Evolutionary conservation across 441 rosid genomes (phyloP).

Genomic region (Theobroma grandiflorum): DNA sequence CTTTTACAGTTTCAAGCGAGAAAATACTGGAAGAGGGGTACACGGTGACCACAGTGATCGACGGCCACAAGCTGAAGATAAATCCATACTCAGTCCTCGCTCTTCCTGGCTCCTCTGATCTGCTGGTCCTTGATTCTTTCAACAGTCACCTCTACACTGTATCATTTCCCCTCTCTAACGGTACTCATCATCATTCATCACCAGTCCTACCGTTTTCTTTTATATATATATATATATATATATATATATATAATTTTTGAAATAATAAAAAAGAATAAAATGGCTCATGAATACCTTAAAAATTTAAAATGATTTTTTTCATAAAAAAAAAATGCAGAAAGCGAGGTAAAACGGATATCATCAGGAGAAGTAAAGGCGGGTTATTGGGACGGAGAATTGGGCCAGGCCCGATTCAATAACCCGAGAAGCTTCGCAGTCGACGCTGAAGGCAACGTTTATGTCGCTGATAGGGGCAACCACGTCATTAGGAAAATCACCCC

Average conservation of each 20-base stretch:
- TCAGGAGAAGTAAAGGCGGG: constrained; percentile 55
- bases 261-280: too few relatives aligned
- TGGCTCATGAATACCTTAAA: background rate
- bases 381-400: constrained; percentile 54
- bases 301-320: background rate
- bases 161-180: background rate
- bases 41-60: background rate
- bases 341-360: background rate
- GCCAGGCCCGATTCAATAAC: constrained; percentile 50
- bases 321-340: background rate
- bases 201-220: too few relatives aligned
- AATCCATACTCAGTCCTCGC: background rate
- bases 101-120: background rate
- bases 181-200: background rate
- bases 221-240: too few relatives aligned
- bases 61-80: background rate
- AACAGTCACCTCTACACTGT: background rate
- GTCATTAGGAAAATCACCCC: constrained; percentile 65
- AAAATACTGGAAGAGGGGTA: too few relatives aligned
- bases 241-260: too few relatives aligned
- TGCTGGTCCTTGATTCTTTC: background rate
- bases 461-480: constrained; percentile 62
- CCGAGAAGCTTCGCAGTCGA: constrained; percentile 65
- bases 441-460: constrained; percentile 69
- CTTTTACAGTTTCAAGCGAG: too few relatives aligned